phyloP scores from a whole-genome alignment of 805 yeast genomes.

The Kuraishia borneana region DNA sequence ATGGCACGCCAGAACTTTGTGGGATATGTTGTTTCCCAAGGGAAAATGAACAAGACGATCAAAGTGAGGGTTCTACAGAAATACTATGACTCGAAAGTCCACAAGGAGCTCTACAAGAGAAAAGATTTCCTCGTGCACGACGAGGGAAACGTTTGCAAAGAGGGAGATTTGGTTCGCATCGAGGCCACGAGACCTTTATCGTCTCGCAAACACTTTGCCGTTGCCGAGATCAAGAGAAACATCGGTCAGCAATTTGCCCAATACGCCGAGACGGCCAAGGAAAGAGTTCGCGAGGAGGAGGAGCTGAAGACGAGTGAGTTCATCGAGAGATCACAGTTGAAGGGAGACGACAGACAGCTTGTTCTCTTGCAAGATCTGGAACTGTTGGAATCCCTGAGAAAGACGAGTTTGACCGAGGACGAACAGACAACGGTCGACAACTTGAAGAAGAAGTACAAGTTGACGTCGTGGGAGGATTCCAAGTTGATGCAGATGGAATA shows the following conservation, averaged over 20 bases:
- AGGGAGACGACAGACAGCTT: background rate
- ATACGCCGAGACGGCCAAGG: constrained; percentile 65
- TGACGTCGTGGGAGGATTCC: constrained; percentile 26
- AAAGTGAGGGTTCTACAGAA: constrained; percentile 81
- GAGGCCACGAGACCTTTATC: constrained; percentile 83
- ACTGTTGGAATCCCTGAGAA: constrained; percentile 8
- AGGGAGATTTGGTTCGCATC: constrained; percentile 91
- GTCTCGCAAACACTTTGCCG: constrained; percentile 73
- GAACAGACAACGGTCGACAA: constrained; percentile 25
- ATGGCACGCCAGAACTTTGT: constrained; percentile 89
- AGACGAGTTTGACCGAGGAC: constrained; percentile 10
- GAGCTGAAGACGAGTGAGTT: constrained; percentile 41
- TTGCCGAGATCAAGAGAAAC: constrained; percentile 82
- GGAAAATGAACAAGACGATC: constrained; percentile 91
- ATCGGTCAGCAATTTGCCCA: constrained; percentile 87
- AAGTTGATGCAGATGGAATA: constrained; percentile 28
- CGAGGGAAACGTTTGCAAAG: constrained; percentile 82
- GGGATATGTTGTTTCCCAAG: constrained; percentile 92
- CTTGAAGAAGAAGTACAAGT: constrained; percentile 33
- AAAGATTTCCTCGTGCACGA: constrained; percentile 89
- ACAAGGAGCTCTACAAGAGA: constrained; percentile 66
- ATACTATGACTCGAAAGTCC: constrained; percentile 58
- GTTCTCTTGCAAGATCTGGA: constrained; percentile 19
- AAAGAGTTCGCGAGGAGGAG: constrained; percentile 60
- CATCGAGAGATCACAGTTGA: constrained; percentile 21